Base-by-base conservation (phyloP, 768 basidiomycete species). In the Trametes meyenii region DNA sequence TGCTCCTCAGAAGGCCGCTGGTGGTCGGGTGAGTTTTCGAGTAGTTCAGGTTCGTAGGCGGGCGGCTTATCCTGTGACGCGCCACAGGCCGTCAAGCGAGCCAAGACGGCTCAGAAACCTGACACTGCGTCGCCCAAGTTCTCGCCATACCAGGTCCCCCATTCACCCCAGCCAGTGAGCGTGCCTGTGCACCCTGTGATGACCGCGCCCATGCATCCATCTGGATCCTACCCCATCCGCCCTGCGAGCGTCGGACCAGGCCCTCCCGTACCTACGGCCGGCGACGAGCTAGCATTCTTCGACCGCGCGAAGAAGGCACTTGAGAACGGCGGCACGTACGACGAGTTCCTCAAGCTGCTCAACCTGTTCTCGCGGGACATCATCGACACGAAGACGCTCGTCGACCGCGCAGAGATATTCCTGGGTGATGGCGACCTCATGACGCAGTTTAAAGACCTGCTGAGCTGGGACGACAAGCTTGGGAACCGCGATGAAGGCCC, bases 281-380 rank as follows among this genome's bases (percentile, higher is more conserved):
- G 70, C 84, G 90, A 93, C 62, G 94, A 97, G 70, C 83, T 95
- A 35, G 78, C 90, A 13, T 98, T 98, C 81, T 98, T 98, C 71
- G 97, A 98, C 70, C 86, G 92, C 43, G 92, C 94, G 64, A 96
- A 91, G 74, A 88, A 87, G 66, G 78, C 85, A 0, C 75, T 94
- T 8, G 92, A 92, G 70, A 84, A 79, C 72, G 82, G 85, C 61
- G 90, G 90, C 54, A 81, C 85, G 39, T 94, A 92, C 68, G 94
- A 97, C 68, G 96, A 98, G 67, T 98, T 98, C 74, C 78, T 98
- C 69, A 98, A 96, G 77, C 80, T 98, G 26, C 82, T 98, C 53
- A 90, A 87, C 71, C 81, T 98, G 50, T 99, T 91, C 75, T 88
- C 92, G 16, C 90, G 89, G 68, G 95, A 97, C 60, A 88, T 98